Conservation (phyloP, 805 yeast genomes). For the Cyberlindnera euphorbiae region DNA sequence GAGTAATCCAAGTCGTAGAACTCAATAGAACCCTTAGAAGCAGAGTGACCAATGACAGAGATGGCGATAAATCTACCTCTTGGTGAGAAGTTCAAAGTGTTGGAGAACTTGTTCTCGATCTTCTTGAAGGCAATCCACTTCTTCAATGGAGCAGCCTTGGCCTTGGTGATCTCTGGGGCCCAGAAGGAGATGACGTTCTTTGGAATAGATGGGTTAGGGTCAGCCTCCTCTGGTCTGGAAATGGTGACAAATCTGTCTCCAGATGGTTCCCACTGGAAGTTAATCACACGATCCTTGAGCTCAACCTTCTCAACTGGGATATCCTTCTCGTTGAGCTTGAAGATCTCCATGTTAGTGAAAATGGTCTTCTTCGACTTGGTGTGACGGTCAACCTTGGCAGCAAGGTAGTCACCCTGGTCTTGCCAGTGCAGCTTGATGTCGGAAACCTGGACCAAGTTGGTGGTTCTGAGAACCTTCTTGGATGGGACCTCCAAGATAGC, state of each 20-base stretch:
- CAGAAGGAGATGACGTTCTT: slow-evolving; percentile 72
- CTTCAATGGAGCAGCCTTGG: slow-evolving; percentile 38
- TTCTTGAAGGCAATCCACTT: slow-evolving; percentile 57
- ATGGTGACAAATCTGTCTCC: slow-evolving; percentile 83
- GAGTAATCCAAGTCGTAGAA: slow-evolving; percentile 85
- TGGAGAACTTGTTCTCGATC: slow-evolving; percentile 58
- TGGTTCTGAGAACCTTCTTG: slow-evolving; percentile 78
- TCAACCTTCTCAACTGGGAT: slow-evolving; percentile 94
- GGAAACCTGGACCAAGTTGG: slow-evolving; percentile 90
- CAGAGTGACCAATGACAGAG: slow-evolving; percentile 39
- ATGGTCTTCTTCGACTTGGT: slow-evolving; percentile 90
- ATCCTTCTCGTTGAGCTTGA: slow-evolving; percentile 81
- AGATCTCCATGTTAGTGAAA: slow-evolving; percentile 88
- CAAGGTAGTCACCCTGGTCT: slow-evolving; percentile 71
- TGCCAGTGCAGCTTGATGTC: slow-evolving; percentile 95
- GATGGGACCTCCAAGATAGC: slow-evolving; percentile 84
- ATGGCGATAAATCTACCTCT: slow-evolving; percentile 78
- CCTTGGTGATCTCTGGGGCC: slow-evolving; percentile 63
- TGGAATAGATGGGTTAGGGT: slow-evolving; percentile 56
- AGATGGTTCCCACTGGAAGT: slow-evolving; percentile 94
- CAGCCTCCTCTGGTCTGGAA: slow-evolving; percentile 49
- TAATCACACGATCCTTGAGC: slow-evolving; percentile 79
- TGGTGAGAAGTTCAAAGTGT: slow-evolving; percentile 85
- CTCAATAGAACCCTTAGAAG: slow-evolving; percentile 61
- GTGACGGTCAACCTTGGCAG: slow-evolving; percentile 95